These are phyloP conservation scores for Boletus reticulatus DNA, from an alignment of 768 basidiomycete species.

Conservation along the genomic window DNA sequence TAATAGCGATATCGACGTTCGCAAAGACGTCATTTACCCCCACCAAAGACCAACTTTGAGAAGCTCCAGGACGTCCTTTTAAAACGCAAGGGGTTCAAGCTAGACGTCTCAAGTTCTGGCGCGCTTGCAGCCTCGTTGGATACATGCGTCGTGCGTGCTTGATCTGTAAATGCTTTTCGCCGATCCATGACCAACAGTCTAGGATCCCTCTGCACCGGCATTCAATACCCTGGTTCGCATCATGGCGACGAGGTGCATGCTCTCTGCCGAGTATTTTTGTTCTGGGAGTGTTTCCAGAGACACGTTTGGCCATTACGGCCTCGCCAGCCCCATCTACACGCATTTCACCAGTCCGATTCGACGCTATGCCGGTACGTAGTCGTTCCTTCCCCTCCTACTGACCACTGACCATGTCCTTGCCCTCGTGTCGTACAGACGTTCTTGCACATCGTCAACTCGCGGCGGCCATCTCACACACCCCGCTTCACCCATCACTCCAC, in stretches of 20 bases:
- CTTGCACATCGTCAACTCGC: slow-evolving; percentile 91
- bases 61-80: slow-evolving; percentile 88
- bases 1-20: not conserved
- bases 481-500: slow-evolving; percentile 85
- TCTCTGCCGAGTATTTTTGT: slow-evolving; percentile 97
- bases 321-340: slow-evolving; percentile 97
- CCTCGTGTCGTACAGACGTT: slow-evolving; percentile 55
- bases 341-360: slow-evolving; percentile 98
- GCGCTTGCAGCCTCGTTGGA: slow-evolving; percentile 89
- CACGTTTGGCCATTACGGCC: slow-evolving; percentile 94
- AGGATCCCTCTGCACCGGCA: slow-evolving; percentile 82
- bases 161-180: not conserved
- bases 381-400: not conserved
- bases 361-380: slow-evolving; percentile 78
- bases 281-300: slow-evolving; percentile 91
- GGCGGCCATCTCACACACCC: slow-evolving; percentile 80
- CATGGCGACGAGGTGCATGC: slow-evolving; percentile 99
- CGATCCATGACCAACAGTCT: not conserved
- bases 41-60: slow-evolving; percentile 92
- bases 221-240: slow-evolving; percentile 98
- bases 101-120: slow-evolving; percentile 91
- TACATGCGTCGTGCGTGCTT: slow-evolving; percentile 66
- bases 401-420: not conserved
- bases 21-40: slow-evolving; percentile 81
- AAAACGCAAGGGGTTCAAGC: slow-evolving; percentile 77